These are phyloP conservation scores for Penicillium malachiteum DNA, from an alignment of 495 filamentous ascomycete species.

Conservation along the genomic window DNA sequence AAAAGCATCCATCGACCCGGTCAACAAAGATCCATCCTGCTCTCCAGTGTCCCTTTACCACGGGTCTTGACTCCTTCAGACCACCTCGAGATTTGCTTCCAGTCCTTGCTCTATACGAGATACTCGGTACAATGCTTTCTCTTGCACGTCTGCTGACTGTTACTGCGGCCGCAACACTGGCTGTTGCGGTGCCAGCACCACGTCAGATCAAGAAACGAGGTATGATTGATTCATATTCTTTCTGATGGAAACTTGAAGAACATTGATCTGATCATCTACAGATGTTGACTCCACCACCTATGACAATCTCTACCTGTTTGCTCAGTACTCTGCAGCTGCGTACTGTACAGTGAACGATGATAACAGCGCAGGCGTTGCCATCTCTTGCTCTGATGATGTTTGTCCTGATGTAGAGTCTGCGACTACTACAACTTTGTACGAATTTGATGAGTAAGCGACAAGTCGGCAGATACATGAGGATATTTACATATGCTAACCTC, in stretches of 20 bases:
- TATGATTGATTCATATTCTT: background rate
- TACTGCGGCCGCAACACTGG: constrained; percentile 10
- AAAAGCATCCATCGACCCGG: no score
- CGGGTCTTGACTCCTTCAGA: background rate
- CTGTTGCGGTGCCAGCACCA: constrained; percentile 24
- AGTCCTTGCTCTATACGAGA: no score
- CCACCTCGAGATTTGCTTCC: no score
- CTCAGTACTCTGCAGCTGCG: constrained; percentile 67
- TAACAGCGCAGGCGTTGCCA: constrained; percentile 28
- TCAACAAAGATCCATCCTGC: no score
- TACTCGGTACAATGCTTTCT: constrained; percentile 1
- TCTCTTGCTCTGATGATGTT: constrained; percentile 57
- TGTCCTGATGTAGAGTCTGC: constrained; percentile 62
- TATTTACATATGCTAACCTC: background rate
- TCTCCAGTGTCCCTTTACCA: background rate
- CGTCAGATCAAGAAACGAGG: constrained; percentile 22
- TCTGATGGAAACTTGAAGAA: background rate
- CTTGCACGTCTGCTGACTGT: constrained; percentile 1
- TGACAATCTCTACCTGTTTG: constrained; percentile 56
- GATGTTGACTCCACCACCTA: constrained; percentile 32
- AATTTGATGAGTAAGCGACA: constrained; percentile 58
- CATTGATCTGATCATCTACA: background rate
- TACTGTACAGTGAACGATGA: constrained; percentile 62
- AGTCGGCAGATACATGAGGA: background rate
- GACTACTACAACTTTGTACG: constrained; percentile 52